A percentile compares a stretch with the other conserved stretches of the same genome.
Conservation (phyloP, 1,284 basidiomycete genomes). For the Tausonia pullulans region DNA sequence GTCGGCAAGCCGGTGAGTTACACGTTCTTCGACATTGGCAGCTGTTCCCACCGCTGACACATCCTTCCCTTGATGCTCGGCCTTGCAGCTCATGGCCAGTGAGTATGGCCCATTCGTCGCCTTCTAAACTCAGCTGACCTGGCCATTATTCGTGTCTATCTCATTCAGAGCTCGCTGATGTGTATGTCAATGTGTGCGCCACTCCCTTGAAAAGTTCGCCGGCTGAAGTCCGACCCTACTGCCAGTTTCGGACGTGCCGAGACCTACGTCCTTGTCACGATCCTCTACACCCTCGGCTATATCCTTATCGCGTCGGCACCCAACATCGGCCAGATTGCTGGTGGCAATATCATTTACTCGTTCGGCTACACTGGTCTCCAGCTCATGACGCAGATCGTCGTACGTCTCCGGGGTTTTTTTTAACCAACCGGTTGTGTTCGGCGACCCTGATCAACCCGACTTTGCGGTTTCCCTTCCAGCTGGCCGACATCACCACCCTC, state of each 20-base stretch:
- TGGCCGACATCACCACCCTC: slow-evolving; percentile 64
- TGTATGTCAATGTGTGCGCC: background rate
- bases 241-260: slow-evolving; percentile 38
- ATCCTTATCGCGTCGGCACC: slow-evolving; percentile 56
- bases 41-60: background rate
- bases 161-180: background rate
- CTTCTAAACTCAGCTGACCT: background rate
- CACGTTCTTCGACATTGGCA: slow-evolving; percentile 55
- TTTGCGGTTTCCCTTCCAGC: slow-evolving; percentile 20
- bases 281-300: slow-evolving; percentile 39
- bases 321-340: slow-evolving; percentile 43
- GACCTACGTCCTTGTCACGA: slow-evolving; percentile 48
- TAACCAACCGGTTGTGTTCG: background rate
- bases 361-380: slow-evolving; percentile 49
- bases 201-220: too few species aligned
- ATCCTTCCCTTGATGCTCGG: too few species aligned
- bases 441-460: background rate
- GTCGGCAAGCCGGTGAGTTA: slow-evolving; percentile 69
- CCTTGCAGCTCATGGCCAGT: too few species aligned
- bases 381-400: slow-evolving; percentile 59
- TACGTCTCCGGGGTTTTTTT: slow-evolving; percentile 24
- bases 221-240: background rate
- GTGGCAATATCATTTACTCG: slow-evolving; percentile 42
- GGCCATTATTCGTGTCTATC: background rate
- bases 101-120: too few species aligned